phyloP scores from a whole-genome alignment of 140 eudicot species.

The Stevia rebaudiana region DNA sequence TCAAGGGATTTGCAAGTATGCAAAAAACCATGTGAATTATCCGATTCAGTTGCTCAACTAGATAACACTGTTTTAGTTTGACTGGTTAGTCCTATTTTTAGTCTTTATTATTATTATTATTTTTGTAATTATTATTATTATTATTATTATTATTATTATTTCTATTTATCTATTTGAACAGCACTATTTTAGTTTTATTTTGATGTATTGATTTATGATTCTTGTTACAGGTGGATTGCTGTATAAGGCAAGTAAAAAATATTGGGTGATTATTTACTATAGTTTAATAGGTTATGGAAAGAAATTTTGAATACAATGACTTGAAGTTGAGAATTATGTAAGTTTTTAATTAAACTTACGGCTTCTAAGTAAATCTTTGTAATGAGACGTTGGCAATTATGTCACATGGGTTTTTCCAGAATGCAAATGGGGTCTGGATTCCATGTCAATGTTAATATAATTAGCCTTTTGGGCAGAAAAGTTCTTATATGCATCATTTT shows the following conservation, averaged over 20 bases:
- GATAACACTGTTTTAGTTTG: slow-evolving; percentile 19
- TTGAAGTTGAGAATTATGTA: not conserved
- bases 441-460: not conserved
- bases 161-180: too few relatives aligned
- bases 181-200: not conserved
- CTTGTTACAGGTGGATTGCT: slow-evolving; percentile 22
- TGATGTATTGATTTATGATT: not conserved
- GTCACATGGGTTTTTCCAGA: not conserved
- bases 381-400: slow-evolving; percentile 10
- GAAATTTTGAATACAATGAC: not conserved
- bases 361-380: slow-evolving; percentile 8
- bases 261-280: not conserved
- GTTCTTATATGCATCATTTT: not conserved
- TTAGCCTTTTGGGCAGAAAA: not conserved
- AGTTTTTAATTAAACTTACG: not conserved
- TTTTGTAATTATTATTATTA: slow-evolving; percentile 3
- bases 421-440: not conserved
- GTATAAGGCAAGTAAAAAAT: not conserved
- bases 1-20: slow-evolving; percentile 14
- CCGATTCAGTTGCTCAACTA: slow-evolving; percentile 27
- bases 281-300: not conserved
- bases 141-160: not conserved
- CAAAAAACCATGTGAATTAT: slow-evolving; percentile 13
- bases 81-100: slow-evolving; percentile 26
- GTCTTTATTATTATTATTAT: slow-evolving; percentile 11